Base-by-base conservation (phyloP, 2,329 filamentous ascomycete species). In the Dendryphion nanum region DNA sequence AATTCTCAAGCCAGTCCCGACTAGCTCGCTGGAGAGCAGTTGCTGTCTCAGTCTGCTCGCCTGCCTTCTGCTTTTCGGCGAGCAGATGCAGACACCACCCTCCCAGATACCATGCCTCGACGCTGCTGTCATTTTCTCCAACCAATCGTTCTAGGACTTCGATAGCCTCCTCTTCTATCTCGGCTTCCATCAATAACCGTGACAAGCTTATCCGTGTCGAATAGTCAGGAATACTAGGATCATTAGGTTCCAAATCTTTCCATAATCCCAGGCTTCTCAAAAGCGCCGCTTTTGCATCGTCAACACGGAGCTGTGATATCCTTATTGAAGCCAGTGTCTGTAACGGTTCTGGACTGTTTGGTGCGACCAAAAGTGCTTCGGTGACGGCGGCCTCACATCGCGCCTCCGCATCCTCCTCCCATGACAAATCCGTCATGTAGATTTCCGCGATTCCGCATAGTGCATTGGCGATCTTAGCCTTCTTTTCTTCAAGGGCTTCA, bases 381-480 rank as follows among this genome's bases (percentile, higher is more conserved):
- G 90, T 95, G 47, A 97, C 81, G 42, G 95, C 81, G 4, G 80
- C 73, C 68, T 98, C 91, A 72, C 94, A 98, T 51, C 84, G 80
- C 50, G 79, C 73, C 71, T 98, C 93, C 4, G 91, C 93, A 59
- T 96, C 89, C 36, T 83, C 81, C 68, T 96, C 90, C 88, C 78
- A 83, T 56, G 86, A 93, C 54, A 97, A 71, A 71, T 98, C 93
- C 8, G 93, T 98, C 93, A 98, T 98, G 74, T 96, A 98, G 34
- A 98, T 89, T 71, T 98, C 93, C 5, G 88, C 83, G 44, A 97
- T 88, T 18, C 87, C 89, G 67, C 94, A 98, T 23, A 98, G 77
- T n/a, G 90, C 88, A 53, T 89, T 89, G 2, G 89, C 88, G 23
- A 97, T 75, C 67, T 93, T 93, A 49, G 76, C 75, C 63, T 85